Base-by-base conservation (phyloP, 306 rosid species). In the Prunus mume region DNA sequence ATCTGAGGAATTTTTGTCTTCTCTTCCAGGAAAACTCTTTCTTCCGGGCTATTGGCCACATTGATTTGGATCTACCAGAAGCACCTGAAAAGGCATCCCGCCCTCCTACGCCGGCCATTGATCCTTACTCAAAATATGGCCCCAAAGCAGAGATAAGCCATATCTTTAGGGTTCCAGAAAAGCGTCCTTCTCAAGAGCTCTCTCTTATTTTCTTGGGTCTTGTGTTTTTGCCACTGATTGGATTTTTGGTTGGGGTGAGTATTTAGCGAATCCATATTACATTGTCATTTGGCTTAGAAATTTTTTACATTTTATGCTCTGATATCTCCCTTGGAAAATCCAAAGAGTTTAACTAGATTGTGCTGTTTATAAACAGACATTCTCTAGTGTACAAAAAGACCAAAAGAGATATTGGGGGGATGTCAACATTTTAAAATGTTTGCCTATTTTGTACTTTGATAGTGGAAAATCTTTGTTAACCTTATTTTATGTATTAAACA, bases 31-130 rank as follows among this genome's bases (percentile, higher is more conserved):
- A 96, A 82, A 96, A 96, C 87, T 96, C 99, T 72, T 89, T 96
- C 90, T 81, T 91, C 7, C 78, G 68, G 80, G 85, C 71, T 54
- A 80, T 96, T 49, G 98, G 99, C 84, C 86, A 83, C 38, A 76
- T 96, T 4, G 96, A 92, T 72, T 82, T 96, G 81, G 99, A 96
- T 88, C 93, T 96, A 79, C 99, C 99, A 3, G 98, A 89, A 78
- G 94, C 97, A 81, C 98, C 97, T 70, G 98, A 91, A 84, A 96
- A 89, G 81, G 91, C 96, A 46, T 76, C 91, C 32, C 93, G 90
- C 69, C 97, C 93, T 81, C 99, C 99, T 79, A 65, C 76, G 19
- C 91, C 61, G 15, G 84, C 90, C 68, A 88, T 85, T 74, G 90
- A 96, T 91, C 90, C 88, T 66, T 87, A 83, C 83, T 74, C 93